Conservation (phyloP, 2,329 filamentous ascomycete genomes). For the Epichloe festucae region DNA sequence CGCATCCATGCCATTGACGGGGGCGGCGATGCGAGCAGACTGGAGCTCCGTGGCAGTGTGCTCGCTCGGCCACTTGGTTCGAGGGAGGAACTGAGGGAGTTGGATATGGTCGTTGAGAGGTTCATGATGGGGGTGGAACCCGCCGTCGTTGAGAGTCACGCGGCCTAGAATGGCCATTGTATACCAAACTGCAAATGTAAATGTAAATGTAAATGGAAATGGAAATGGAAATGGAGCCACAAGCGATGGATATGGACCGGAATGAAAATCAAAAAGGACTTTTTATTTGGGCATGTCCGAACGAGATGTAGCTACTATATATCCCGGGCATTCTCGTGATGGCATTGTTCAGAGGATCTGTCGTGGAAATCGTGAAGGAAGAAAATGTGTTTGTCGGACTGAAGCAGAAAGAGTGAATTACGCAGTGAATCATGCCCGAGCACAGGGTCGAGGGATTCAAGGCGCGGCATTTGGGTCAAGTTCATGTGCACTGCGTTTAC, state of each 20-base stretch:
- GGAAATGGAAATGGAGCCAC: not conserved
- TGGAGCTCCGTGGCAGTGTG: not conserved
- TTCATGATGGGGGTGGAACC: not conserved
- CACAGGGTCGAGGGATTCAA: too few relatives aligned
- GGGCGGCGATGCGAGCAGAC: not conserved
- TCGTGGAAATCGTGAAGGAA: not conserved
- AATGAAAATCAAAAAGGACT: too few relatives aligned
- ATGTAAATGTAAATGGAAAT: not conserved
- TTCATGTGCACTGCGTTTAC: too few relatives aligned
- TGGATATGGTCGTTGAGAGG: constrained; percentile 5
- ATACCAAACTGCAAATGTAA: not conserved
- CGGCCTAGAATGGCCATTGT: constrained; percentile 2
- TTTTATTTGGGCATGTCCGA: not conserved
- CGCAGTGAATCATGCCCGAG: too few relatives aligned
- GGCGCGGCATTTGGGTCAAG: too few relatives aligned
- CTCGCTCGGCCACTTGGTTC: constrained; percentile 6
- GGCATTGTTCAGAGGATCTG: not conserved
- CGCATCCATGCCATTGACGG: not conserved
- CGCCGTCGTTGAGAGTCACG: constrained; percentile 1
- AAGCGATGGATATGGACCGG: too few relatives aligned
- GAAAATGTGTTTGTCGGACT: not conserved
- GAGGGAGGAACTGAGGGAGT: constrained; percentile 10
- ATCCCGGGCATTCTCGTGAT: not conserved
- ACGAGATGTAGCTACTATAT: not conserved
- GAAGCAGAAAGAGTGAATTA: too few relatives aligned